Base-by-base conservation (phyloP, 139 green algal genomes). In the Deuterostichococcus epilithicus region DNA sequence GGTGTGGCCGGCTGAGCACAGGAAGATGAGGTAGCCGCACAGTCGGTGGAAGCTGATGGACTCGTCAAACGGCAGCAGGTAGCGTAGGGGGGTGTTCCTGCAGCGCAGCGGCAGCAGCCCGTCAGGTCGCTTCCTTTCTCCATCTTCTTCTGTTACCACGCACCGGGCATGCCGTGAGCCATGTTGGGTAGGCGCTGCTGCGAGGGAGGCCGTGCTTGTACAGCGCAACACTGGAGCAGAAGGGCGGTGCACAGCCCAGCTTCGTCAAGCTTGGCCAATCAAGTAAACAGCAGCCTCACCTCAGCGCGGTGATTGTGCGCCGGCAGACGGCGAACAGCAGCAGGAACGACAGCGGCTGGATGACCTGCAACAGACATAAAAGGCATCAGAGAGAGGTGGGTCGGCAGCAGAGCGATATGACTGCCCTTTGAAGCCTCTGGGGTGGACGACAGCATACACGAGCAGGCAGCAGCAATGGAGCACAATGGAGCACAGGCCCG, bases 1-100 rank as follows among this genome's bases (percentile, higher is more conserved):
- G 52, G 52, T 63, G 52, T 63, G 52, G 52, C 52, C 52, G 10
- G 52, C 52, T 3, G 52, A 63, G 52, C 52, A 63, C 13, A 63
- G 10, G 13, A 63, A 20, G 52, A 63, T 25, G 52, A 63, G 10
- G 18, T 63, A 63, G 52, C 52, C 52, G 52, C 52, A 63, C 13
- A 63, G 52, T 20, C 52, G 52, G 52, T 63, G 52, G 52, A 63
- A 63, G 52, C 52, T 63, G 52, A 63, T 63, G 52, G 52, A 63
- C 52, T 63, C 52, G 52, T 63, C 52, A 20, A 63, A 63, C 18
- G 52, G 52, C 18, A 63, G 28, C 18, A 63, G 18, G 20, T 63
- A 63, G 13, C 20, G 10, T 3, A 63, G 52, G 10, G 18, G 52
- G 3, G 52, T 63, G 5, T 63, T 28, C 52, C 52, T 63, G 52